phyloP scores from a whole-genome alignment of 805 yeast species.

The Ascoidea asiatica region DNA sequence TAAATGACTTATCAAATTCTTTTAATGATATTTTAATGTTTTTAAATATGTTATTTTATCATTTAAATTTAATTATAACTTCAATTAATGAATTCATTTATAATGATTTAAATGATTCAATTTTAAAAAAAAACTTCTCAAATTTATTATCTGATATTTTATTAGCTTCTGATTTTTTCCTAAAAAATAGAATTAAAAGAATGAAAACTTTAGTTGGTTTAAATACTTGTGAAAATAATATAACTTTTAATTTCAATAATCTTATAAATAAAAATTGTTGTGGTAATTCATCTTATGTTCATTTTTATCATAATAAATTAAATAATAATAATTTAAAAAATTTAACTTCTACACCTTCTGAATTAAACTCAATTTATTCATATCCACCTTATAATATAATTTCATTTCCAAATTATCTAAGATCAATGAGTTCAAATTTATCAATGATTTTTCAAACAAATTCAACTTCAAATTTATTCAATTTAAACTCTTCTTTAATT shows the following conservation, averaged over 20 bases:
- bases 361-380: neutral
- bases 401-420: slow-evolving; percentile 9
- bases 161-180: slow-evolving; percentile 1
- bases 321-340: slow-evolving; percentile 3
- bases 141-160: neutral
- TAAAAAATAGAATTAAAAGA: slow-evolving; percentile 20
- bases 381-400: neutral
- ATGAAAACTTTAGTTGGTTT: slow-evolving; percentile 30
- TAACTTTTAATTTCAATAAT: slow-evolving; percentile 17
- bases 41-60: too few relatives aligned
- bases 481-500: neutral
- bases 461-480: neutral
- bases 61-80: too few relatives aligned
- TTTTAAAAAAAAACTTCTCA: too few relatives aligned
- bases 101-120: too few relatives aligned
- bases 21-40: neutral
- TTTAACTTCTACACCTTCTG: neutral
- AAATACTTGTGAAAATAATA: slow-evolving; percentile 12
- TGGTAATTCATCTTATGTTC: neutral
- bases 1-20: neutral
- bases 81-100: neutral
- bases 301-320: neutral
- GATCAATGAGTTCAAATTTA: slow-evolving; percentile 6
- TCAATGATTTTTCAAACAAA: slow-evolving; percentile 1
- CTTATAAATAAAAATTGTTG: slow-evolving; percentile 19